These are phyloP conservation scores for Candida boidinii DNA, from an alignment of 805 yeast genomes.

Conservation along the genomic window DNA sequence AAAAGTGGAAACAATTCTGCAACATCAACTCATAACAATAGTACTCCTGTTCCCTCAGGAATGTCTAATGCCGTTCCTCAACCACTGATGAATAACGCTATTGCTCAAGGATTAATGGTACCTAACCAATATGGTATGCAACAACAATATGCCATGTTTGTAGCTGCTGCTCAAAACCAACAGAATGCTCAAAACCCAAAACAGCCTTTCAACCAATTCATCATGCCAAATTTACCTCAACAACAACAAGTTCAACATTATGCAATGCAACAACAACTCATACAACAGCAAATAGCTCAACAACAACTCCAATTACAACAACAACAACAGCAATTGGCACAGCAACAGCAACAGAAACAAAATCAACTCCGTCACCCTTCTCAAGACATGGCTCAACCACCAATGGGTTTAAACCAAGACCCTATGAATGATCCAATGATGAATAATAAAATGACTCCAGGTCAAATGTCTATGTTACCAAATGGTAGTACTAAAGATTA, in stretches of 20 bases:
- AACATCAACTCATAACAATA: constrained; percentile 3
- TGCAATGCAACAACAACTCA: constrained; percentile 11
- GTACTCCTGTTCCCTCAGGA: constrained; percentile 11
- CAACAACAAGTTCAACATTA: constrained; percentile 15
- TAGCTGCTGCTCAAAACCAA: constrained; percentile 16
- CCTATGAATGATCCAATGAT: no score
- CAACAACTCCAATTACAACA: constrained; percentile 9
- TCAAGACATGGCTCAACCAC: no score
- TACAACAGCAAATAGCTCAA: constrained; percentile 6
- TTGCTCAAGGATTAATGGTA: constrained; percentile 22
- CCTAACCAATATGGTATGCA: constrained; percentile 20
- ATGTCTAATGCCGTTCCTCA: constrained; percentile 6
- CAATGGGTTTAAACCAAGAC: no score
- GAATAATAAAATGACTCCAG: no score
- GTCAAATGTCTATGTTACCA: not conserved
- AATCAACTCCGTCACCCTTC: no score
- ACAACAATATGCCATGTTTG: constrained; percentile 20
- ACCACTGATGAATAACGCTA: constrained; percentile 1
- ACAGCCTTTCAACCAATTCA: constrained; percentile 15
- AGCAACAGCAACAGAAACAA: constrained; percentile 11
- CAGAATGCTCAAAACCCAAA: constrained; percentile 6
- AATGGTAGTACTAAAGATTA: constrained; percentile 64
- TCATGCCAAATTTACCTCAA: constrained; percentile 19
- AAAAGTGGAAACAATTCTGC: not conserved
- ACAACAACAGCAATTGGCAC: constrained; percentile 9